A percentile compares a stretch with the other conserved stretches of the same genome.
phyloP scores from a whole-genome alignment of 495 filamentous ascomycete genomes.

The Penicillium odoratum region DNA sequence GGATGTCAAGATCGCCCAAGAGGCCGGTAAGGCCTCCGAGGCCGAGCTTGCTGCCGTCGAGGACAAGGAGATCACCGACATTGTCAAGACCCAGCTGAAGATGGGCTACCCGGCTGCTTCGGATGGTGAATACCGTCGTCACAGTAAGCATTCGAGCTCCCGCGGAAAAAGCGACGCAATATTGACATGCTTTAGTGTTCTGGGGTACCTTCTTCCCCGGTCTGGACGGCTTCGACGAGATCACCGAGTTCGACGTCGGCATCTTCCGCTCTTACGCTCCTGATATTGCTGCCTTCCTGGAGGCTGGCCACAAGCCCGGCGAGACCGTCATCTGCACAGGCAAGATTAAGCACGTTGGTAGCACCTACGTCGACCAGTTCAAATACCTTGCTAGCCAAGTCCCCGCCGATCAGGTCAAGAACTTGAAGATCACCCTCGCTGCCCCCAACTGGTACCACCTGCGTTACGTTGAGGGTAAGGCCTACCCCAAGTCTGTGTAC shows the following conservation, averaged over 20 bases:
- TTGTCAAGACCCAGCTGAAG: constrained; percentile 64
- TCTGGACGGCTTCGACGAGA: constrained; percentile 67
- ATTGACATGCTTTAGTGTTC: constrained; percentile 46
- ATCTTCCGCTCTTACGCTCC: constrained; percentile 77
- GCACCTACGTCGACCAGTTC: constrained; percentile 64
- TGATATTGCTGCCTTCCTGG: constrained; percentile 73
- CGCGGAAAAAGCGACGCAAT: background rate
- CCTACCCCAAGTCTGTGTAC: constrained; percentile 67
- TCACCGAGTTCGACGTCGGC: constrained; percentile 54
- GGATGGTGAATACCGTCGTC: constrained; percentile 75
- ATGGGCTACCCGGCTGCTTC: constrained; percentile 68
- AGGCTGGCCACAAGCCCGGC: constrained; percentile 69
- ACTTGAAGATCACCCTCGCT: constrained; percentile 72
- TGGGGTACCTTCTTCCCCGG: constrained; percentile 77
- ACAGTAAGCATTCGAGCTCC: constrained; percentile 42
- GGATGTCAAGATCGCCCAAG: constrained; percentile 58
- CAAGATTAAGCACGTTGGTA: constrained; percentile 68
- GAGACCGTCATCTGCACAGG: constrained; percentile 72
- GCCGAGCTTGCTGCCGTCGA: constrained; percentile 51
- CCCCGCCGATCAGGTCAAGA: constrained; percentile 57
- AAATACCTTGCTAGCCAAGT: constrained; percentile 65
- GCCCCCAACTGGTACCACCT: constrained; percentile 76
- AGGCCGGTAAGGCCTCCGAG: constrained; percentile 45
- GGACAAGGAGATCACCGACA: constrained; percentile 64
- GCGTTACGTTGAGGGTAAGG: constrained; percentile 67